Base-by-base conservation (phyloP, 148 eudicot genomes). In the Vaccinium macrocarpon region DNA sequence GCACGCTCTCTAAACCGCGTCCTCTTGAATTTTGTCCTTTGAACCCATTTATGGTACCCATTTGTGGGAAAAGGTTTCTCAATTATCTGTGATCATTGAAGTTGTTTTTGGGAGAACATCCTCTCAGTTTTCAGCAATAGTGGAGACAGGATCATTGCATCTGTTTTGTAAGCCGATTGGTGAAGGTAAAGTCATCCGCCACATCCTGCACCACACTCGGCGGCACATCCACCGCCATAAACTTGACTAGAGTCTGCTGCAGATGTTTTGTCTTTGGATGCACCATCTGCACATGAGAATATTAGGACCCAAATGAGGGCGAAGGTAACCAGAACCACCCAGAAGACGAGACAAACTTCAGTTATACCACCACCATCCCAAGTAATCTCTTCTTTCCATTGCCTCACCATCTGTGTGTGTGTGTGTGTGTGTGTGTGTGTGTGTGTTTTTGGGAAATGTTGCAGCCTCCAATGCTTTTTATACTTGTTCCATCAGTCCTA, bases 201-300 rank as follows among this genome's bases (percentile, higher is more conserved):
- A 62, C 85, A 84, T 68, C 48, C 85, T 18, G 76, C 82, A 13
- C 85, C 85, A 11, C 85, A 84, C 8, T 29, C 85, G 6, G 85
- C 85, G 2, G 35, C 76, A 7, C 85, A 84, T 1, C 62, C 75
- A 10, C 85, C 13, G 5, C 82, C 85, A 49, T 84, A 27, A 14
- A 64, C 81, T 32, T 25, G 72, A 49, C 57, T 27, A 11, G 82
- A 64, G 25, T 78, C 81, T 59, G 76, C 61, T 59, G 85, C 76
- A 2, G 76, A 66, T 15, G 57, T 48, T 76, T 27, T 83, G 81
- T 77, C 85, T 78, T 13, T 59, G 23, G 82, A 32, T 66, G 82
- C 82, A 35, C 86, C 86, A 10, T 66, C 78, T 12, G 78, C 77
- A 79, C 86, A 84, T 1, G 82, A 66, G n/a, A 79, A 64, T 12